Evolutionary conservation across 2,329 filamentous ascomycete genomes (phyloP), one percentile per base, ranked within the genome.

Genomic region (Ceratocystis destructans): DNA sequence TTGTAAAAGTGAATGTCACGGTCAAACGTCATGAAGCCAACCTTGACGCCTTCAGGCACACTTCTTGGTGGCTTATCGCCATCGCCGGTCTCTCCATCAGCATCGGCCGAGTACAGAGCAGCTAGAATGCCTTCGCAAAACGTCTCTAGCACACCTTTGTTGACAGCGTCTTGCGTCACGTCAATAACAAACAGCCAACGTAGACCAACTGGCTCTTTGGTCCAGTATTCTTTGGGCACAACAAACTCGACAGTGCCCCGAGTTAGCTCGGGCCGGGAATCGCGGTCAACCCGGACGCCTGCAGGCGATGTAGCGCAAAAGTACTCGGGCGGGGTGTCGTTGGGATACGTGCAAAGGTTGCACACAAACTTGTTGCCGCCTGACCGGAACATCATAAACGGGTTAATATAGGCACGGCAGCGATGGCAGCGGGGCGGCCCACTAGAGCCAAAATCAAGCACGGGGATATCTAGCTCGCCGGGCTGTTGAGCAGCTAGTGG

Each of bases 1-100:
- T 97, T 97, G 79, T 97, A 99, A 75, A 97, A 99, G 74, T 99
- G 94, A 68, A 99, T 88, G 72, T 96, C 91, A 76, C 90, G 93
- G 78, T 99, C 94, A 74, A 88, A 99, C 1, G 94, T 96, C 69
- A 97, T 86, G 74, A 99, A 96, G 62, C 93, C 94, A 69, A 99
- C 86, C 77, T 90, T 96, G 62, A 89, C 85, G 12, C 90, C 91
- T 64, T 83, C 78, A 0, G 94, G 90, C 71, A 96, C 80, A 65
- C 78, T 80, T 64, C 82, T 77, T 70, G 81, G 80, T 3, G 76
- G 74, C 67, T 81, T 80, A 62, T 80, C 79, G 57, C 82, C 77
- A 65, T 82, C 81, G 64, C 78, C 76, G 31, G 28, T 2, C 31
- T 80, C 79, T 63, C 75, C 75, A 64, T 76, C 74, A 61, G 77